Evolutionary conservation across 179 eudicot species (phyloP).

Genomic region (Silene vulgaris): DNA sequence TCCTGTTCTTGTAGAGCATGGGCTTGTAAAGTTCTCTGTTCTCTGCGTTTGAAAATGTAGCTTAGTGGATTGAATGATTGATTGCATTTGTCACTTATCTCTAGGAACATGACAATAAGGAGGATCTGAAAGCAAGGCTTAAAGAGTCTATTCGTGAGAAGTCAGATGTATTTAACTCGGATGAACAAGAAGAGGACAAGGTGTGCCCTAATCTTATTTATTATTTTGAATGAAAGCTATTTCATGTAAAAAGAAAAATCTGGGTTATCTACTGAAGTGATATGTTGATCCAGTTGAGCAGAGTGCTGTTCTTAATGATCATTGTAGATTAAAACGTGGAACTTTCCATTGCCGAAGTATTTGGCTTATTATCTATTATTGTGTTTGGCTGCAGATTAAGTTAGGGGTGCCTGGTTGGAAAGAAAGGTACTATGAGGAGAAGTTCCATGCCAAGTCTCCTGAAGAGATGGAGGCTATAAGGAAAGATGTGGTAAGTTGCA

Average conservation of each 20-base stretch:
- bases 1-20: not conserved
- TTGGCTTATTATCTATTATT: slow-evolving; percentile 5
- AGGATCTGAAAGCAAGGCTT: slow-evolving; percentile 70
- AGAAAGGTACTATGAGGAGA: slow-evolving; percentile 91
- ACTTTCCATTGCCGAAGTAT: not conserved
- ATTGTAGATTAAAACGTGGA: not conserved
- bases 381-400: slow-evolving; percentile 46
- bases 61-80: not conserved
- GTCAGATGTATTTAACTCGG: slow-evolving; percentile 69
- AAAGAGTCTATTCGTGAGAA: slow-evolving; percentile 72
- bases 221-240: not conserved
- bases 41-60: not conserved
- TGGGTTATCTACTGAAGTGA: not conserved
- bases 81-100: slow-evolving; percentile 17
- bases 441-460: slow-evolving; percentile 56
- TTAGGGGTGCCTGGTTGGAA: slow-evolving; percentile 93
- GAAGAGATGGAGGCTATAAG: slow-evolving; percentile 74
- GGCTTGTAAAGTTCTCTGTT: not conserved
- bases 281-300: not conserved
- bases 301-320: not conserved
- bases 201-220: slow-evolving; percentile 27
- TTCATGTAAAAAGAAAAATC: not conserved
- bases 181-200: slow-evolving; percentile 73
- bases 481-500: slow-evolving; percentile 76
- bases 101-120: slow-evolving; percentile 69